Evolutionary conservation across 2,329 filamentous ascomycete genomes (phyloP).

Genomic region (Fusarium compactum): DNA sequence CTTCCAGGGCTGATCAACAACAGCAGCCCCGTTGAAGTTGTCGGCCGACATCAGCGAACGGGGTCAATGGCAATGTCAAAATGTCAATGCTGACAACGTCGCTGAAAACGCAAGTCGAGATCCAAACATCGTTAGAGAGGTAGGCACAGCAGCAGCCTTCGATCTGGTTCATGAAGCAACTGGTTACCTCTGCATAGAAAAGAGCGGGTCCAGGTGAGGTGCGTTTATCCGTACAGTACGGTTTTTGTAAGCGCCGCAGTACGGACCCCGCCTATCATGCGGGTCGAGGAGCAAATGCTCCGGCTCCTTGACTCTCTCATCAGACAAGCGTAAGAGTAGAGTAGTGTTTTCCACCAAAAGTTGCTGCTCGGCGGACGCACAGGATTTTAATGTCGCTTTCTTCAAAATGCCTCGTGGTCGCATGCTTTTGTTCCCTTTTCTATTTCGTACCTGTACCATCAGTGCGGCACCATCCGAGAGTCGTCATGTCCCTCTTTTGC

Average conservation of each 20-base stretch:
- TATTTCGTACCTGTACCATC: constrained; percentile 10
- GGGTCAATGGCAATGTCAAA: background rate
- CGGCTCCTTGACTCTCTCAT: constrained; percentile 45
- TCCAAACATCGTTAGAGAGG: constrained; percentile 1
- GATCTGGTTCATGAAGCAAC: constrained; percentile 8
- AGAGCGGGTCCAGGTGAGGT: constrained; percentile 32
- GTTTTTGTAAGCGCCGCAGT: constrained; percentile 50
- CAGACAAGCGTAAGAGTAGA: constrained; percentile 39
- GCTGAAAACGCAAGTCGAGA: background rate
- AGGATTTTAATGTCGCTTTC: constrained; percentile 43
- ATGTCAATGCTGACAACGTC: background rate
- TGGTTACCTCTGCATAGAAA: constrained; percentile 15
- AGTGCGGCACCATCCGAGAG: constrained; percentile 36
- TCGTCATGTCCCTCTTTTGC: constrained; percentile 44
- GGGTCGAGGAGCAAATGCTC: constrained; percentile 53
- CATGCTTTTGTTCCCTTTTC: constrained; percentile 39
- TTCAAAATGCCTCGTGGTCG: constrained; percentile 51
- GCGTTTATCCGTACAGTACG: constrained; percentile 22
- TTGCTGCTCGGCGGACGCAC: constrained; percentile 45
- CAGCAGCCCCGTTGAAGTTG: constrained; percentile 4
- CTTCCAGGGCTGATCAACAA: constrained; percentile 6
- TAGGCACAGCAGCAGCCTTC: background rate
- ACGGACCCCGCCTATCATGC: constrained; percentile 48
- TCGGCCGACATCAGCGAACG: constrained; percentile 1
- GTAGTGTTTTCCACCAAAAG: constrained; percentile 44